These are phyloP conservation scores for Phaeosphaeria sp. DNA, from an alignment of 2,329 filamentous ascomycete genomes.

Conservation along the genomic window DNA sequence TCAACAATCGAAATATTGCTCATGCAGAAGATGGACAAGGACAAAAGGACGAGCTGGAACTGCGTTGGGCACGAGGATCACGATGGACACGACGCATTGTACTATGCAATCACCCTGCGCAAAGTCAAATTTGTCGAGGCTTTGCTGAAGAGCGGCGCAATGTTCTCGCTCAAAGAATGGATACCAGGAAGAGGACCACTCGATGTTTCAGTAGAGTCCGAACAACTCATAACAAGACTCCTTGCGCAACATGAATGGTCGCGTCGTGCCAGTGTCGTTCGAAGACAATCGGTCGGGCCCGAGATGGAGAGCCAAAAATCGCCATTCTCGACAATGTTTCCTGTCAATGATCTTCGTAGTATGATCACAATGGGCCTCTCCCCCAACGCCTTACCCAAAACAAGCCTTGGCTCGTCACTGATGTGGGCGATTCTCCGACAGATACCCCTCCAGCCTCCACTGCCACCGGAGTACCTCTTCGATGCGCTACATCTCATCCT, in stretches of 20 bases:
- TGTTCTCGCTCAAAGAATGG: slow-evolving; percentile 37
- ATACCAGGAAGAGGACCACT: slow-evolving; percentile 14
- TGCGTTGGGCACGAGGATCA: slow-evolving; percentile 43
- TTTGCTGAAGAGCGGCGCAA: slow-evolving; percentile 35
- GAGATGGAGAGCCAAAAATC: slow-evolving; percentile 7
- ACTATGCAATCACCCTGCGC: slow-evolving; percentile 34
- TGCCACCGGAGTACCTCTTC: slow-evolving; percentile 23
- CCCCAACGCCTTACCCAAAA: slow-evolving; percentile 24
- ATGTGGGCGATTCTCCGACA: slow-evolving; percentile 34
- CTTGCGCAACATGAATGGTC: slow-evolving; percentile 38
- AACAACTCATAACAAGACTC: slow-evolving; percentile 27
- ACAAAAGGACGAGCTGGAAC: slow-evolving; percentile 28
- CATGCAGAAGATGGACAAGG: slow-evolving; percentile 18
- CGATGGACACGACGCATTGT: slow-evolving; percentile 30
- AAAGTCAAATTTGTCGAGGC: slow-evolving; percentile 34
- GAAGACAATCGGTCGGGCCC: slow-evolving; percentile 16
- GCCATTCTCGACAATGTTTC: slow-evolving; percentile 25
- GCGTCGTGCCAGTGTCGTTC: slow-evolving; percentile 23
- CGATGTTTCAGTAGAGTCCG: slow-evolving; percentile 6
- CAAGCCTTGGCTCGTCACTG: slow-evolving; percentile 20
- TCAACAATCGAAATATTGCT: slow-evolving; percentile 36
- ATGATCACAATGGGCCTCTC: slow-evolving; percentile 36
- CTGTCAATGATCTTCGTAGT: slow-evolving; percentile 24
- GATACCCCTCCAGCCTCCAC: slow-evolving; percentile 14
- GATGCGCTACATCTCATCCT: slow-evolving; percentile 26